Evolutionary conservation across 805 yeast species (phyloP).

Genomic region (Torulaspora delbrueckii): DNA sequence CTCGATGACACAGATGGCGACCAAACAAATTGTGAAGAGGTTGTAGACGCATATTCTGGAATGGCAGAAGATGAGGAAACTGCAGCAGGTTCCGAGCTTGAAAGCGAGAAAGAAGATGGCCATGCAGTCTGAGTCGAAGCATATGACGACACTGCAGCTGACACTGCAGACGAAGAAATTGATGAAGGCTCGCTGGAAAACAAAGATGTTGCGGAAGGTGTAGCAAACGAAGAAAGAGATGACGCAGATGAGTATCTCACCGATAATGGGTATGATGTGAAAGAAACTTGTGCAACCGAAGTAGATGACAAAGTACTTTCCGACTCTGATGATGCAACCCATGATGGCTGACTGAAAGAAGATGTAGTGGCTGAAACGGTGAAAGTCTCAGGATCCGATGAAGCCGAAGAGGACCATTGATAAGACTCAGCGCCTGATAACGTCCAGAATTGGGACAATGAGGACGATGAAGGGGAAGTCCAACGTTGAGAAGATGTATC

Average conservation of each 20-base stretch:
- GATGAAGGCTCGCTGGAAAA: not conserved
- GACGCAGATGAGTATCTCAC: not conserved
- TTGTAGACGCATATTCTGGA: not conserved
- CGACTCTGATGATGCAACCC: slow-evolving; percentile 18
- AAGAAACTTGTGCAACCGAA: slow-evolving; percentile 10
- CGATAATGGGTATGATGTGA: slow-evolving; percentile 1
- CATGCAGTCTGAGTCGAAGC: not conserved
- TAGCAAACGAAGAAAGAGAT: not conserved
- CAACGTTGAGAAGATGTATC: not conserved
- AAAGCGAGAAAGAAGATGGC: not conserved
- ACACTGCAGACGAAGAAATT: not conserved
- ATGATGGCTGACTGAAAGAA: not conserved
- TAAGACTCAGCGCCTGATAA: not conserved
- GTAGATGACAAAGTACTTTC: slow-evolving; percentile 17
- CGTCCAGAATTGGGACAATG: not conserved
- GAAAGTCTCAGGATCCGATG: not conserved
- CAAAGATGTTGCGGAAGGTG: not conserved
- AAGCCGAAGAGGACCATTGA: not conserved
- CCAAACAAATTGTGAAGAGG: not conserved
- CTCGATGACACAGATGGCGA: not conserved
- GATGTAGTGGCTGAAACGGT: not conserved
- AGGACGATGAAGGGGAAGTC: slow-evolving; percentile 1
- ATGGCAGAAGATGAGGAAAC: not conserved
- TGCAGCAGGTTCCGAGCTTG: not conserved
- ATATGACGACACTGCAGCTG: not conserved